Base-by-base conservation (phyloP, 345 rosid genomes). In the Eucalyptus erythrocorys region DNA sequence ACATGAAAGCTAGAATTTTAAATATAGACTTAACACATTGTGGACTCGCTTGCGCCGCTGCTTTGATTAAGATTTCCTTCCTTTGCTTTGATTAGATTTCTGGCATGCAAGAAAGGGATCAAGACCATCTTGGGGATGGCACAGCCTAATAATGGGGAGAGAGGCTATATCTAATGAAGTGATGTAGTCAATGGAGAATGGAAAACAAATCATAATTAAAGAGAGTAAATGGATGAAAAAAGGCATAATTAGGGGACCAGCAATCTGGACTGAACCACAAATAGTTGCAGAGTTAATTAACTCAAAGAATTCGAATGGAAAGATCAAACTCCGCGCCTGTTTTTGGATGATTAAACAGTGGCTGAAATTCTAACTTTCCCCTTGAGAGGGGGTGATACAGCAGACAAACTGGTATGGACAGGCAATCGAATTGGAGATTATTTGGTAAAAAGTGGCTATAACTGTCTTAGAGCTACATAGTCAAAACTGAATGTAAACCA, bases 21-120 rank as follows among this genome's bases (percentile, higher is more conserved):
- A 55, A 24, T 55, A 55, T 55, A 55, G 6, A 55, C 61, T 22
- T 55, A 21, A 10, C 61, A 55, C 24, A 55, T 55, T 0, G 3
- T 24, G 30, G 30, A 10, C 0, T 4, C 61, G 3, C 30, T 0
- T 55, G 13, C 61, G 10, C 3, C 30, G 4, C 6, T 55, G 1
- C 5, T 53, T 53, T 53, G 59, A 53, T 9, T 53, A 22, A 53
- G 59, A 53, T 53, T 21, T 21, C 27, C 5, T 53, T 53, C 26
- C 59, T 22, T 9, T 53, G 27, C 13, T 55, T 55, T 55, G 61
- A 55, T 55, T 2, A 59, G 15, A 5, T 59, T 59, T 59, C 0
- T 59, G 32, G 66, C 66, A 59, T 59, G 66, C 66, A 27, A 27
- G 14, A 59, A 59, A 27, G 7, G 15, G 15, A 27, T 59, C n/a